Evolutionary conservation across 108 stramenopile species (phyloP).

Genomic region (Skeletonema grethae): DNA sequence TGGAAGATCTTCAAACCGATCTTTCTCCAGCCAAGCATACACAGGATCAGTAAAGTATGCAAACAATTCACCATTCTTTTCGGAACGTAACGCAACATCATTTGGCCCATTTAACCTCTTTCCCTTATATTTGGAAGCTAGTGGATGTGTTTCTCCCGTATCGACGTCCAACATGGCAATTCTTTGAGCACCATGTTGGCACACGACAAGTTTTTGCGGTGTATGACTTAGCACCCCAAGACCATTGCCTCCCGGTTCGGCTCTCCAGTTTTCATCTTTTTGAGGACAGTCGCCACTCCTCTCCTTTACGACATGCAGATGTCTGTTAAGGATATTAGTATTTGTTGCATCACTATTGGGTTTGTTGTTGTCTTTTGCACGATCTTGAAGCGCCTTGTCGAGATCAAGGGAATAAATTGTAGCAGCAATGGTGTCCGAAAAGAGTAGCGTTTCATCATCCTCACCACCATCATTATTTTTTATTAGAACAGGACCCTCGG

Average conservation of each 20-base stretch:
- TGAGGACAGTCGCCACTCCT: conserved; percentile 1
- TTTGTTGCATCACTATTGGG: neutral
- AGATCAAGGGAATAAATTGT: neutral
- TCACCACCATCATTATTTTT: neutral
- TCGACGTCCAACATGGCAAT: neutral
- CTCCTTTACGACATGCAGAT: neutral
- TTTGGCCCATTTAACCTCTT: conserved; percentile 11
- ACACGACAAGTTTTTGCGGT: neutral
- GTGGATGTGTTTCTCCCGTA: neutral
- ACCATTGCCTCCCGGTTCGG: conserved; percentile 6
- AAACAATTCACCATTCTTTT: conserved; percentile 7
- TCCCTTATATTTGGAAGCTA: conserved; percentile 4
- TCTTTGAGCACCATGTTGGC: conserved; percentile 8
- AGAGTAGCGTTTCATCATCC: neutral
- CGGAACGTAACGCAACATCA: neutral
- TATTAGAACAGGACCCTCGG: neutral
- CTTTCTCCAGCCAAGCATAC: conserved; percentile 11
- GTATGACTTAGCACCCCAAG: neutral
- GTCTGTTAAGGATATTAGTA: neutral
- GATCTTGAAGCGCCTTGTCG: neutral
- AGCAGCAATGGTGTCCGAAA: neutral
- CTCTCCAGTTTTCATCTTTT: conserved; percentile 7
- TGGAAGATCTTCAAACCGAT: conserved; percentile 14
- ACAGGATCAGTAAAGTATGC: conserved; percentile 14
- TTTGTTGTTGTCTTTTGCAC: neutral